Evolutionary conservation across 2,329 filamentous ascomycete species (phyloP).

Genomic region (Tolypocladium ovalisporum): DNA sequence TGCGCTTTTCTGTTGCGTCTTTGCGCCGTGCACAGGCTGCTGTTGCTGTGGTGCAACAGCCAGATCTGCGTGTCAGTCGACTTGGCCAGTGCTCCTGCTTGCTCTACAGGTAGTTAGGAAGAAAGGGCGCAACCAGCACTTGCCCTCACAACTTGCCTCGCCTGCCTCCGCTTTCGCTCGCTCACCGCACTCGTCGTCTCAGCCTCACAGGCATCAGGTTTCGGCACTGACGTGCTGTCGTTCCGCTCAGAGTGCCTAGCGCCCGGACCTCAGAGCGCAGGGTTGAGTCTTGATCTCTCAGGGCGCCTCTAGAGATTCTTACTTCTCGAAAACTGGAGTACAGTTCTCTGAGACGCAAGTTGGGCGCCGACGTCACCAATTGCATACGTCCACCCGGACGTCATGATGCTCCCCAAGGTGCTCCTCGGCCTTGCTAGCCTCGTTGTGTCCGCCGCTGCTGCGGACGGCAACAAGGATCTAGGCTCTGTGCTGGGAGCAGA

Average conservation of each 20-base stretch:
- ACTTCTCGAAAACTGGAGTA: not conserved
- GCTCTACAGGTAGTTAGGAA: not conserved
- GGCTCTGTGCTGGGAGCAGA: slow-evolving; percentile 26
- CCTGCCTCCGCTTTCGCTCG: not conserved
- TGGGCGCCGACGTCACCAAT: no score
- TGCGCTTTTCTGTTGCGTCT: not conserved
- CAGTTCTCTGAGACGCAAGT: no score
- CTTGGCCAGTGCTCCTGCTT: not conserved
- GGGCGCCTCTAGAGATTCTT: not conserved
- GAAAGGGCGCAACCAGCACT: no score
- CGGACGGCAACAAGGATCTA: slow-evolving; percentile 20
- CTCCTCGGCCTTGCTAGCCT: slow-evolving; percentile 12
- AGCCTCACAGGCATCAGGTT: not conserved
- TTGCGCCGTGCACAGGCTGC: not conserved
- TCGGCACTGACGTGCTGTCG: no score
- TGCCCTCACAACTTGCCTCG: no score
- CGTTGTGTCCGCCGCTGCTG: slow-evolving; percentile 7
- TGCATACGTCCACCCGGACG: no score
- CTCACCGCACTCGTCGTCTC: not conserved
- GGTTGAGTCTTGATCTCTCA: no score
- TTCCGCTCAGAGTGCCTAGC: not conserved
- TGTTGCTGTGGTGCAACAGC: not conserved
- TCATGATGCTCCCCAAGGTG: slow-evolving; percentile 9
- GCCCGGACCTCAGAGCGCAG: not conserved
- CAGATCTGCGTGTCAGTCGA: not conserved